These are phyloP conservation scores for Diaporthe destruens DNA, from an alignment of 2,329 filamentous ascomycete species.

Conservation along the genomic window DNA sequence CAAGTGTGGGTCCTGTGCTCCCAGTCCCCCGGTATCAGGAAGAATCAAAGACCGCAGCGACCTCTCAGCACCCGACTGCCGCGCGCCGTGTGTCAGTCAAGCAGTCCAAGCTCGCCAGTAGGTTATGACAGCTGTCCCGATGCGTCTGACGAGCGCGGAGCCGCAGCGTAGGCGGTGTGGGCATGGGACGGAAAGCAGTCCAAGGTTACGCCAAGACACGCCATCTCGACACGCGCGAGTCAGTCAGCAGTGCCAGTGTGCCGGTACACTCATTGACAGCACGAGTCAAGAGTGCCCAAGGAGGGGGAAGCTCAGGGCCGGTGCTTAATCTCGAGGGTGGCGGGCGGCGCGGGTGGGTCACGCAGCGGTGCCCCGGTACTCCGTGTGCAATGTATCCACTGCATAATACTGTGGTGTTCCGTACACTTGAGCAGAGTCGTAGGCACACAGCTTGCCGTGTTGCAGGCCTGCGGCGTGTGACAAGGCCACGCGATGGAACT, in stretches of 20 bases:
- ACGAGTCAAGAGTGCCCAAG: conserved; percentile 3
- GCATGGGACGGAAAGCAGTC: conserved; percentile 14
- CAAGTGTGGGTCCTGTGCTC: conserved; percentile 23
- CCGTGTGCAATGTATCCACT: background rate
- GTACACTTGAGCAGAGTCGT: background rate
- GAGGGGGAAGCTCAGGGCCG: conserved; percentile 13
- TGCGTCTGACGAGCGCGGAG: conserved; percentile 12
- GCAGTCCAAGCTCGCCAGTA: conserved; percentile 4
- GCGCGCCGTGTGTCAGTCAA: conserved; percentile 23
- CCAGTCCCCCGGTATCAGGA: conserved; percentile 23
- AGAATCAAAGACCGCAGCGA: conserved; percentile 7
- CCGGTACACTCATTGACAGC: conserved; percentile 18
- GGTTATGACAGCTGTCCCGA: conserved; percentile 18
- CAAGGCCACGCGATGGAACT: conserved; percentile 34
- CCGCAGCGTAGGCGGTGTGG: conserved; percentile 33
- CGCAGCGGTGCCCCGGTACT: background rate
- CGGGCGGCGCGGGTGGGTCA: conserved; percentile 17
- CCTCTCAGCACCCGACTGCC: conserved; percentile 6
- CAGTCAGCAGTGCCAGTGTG: conserved; percentile 15
- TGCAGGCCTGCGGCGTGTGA: conserved; percentile 24
- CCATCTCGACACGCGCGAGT: conserved; percentile 31
- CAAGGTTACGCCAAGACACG: conserved; percentile 33
- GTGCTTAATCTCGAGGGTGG: conserved; percentile 23
- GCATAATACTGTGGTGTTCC: too few species aligned
- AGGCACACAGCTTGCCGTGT: background rate